Base-by-base conservation (phyloP, 148 eudicot genomes). In the Oxyria digyna region DNA sequence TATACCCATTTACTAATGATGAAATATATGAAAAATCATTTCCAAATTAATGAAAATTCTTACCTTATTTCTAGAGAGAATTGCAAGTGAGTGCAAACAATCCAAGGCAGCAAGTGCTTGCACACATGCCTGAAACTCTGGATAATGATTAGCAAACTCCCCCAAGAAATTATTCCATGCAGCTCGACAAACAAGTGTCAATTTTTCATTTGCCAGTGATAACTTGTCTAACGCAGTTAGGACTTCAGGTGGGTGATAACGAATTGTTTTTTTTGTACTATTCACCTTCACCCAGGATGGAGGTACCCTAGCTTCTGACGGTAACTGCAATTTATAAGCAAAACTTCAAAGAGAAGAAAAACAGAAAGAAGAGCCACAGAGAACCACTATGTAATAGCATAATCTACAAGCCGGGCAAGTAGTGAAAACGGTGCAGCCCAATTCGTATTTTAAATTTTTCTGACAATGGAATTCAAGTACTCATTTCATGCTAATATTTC, bases 181-280 rank as follows among this genome's bases (percentile, higher is more conserved):
- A 74, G 85, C 72, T 70, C 86, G 91, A 74, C 96, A 89, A 52
- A 81, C 79, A 62, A 86, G 55, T 69, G 81, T 77, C 69, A 87
- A 91, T 81, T 93, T 87, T 85, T 93, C 98, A 64, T 79, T 88
- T 52, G 88, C 91, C 83, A 93, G 71, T 29, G 83, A 78, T 69
- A 89, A 76, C 67, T 89, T 83, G 69, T 93, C 96, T 62, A 93
- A 76, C 38, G 88, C 89, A 68, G 79, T 71, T 77, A 82, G 77
- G 43, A 89, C 96, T 83, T 89, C 95, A 0, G 96, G 96, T 2
- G 98, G 85, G 81, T 93, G 98, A 81, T 89, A 93, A 38, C 98
- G 85, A 52, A 87, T 80, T 52, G 91, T 78, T 85, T 93, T 93
- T 85, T 93, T 89, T 18, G 96, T 93, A 74, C 98, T 93, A 72